Percentiles rank a stretch among this genome's conserved stretches.
Conservation (phyloP, 2,329 filamentous ascomycete genomes). For the Penicillium sclerotigenum region DNA sequence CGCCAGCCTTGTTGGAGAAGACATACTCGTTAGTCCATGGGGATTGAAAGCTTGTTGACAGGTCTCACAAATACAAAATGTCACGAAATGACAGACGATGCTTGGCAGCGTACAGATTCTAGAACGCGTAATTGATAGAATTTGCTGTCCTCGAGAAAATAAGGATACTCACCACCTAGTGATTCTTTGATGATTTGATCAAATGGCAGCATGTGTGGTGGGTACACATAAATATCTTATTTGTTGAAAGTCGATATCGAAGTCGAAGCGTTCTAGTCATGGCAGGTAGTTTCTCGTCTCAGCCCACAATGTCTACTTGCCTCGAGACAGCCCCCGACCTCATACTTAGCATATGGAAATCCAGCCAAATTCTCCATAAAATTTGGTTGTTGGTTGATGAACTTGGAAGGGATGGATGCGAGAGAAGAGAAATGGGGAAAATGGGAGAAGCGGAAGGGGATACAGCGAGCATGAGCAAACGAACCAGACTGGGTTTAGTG, state of each 20-base stretch:
- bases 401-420: background rate
- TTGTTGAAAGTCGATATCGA: background rate
- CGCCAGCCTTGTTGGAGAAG: background rate
- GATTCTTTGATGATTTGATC: background rate
- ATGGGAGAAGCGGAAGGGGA: no score
- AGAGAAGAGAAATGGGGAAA: background rate
- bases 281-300: background rate
- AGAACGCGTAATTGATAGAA: no score
- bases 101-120: background rate
- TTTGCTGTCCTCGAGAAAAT: background rate
- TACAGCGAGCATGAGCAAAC: background rate
- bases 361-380: no score
- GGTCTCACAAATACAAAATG: background rate
- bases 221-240: background rate
- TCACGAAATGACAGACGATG: background rate
- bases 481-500: background rate
- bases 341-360: background rate
- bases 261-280: background rate
- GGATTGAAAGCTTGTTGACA: background rate
- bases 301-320: background rate
- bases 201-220: background rate
- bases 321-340: no score
- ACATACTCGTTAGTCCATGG: background rate
- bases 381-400: background rate
- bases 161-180: background rate